These are phyloP conservation scores for Physocladia obscura DNA, from an alignment of 192 early-diverging fungal genomes.

Conservation along the genomic window DNA sequence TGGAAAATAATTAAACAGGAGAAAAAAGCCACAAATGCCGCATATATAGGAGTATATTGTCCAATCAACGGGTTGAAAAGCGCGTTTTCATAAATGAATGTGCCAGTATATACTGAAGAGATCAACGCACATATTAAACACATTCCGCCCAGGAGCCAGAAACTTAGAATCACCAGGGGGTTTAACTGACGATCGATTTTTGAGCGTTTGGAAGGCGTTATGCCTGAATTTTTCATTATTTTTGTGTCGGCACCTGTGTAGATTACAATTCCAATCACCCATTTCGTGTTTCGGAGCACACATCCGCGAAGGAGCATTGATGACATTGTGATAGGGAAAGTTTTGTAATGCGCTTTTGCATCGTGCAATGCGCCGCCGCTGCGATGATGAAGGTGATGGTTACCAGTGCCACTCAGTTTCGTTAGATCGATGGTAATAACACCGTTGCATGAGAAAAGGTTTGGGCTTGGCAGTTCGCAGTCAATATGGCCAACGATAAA, in stretches of 20 bases:
- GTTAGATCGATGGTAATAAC: conserved; percentile 27
- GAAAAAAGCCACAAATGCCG: conserved; percentile 49
- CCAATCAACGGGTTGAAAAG: conserved; percentile 36
- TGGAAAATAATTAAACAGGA: conserved; percentile 90
- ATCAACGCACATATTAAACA: conserved; percentile 50
- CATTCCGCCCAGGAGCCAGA: conserved; percentile 53
- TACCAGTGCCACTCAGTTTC: conserved; percentile 1
- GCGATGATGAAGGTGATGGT: too few species aligned
- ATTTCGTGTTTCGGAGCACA: conserved; percentile 87
- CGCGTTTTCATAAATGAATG: conserved; percentile 43
- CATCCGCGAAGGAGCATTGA: conserved; percentile 83
- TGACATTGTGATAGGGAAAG: conserved; percentile 66
- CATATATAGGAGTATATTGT: conserved; percentile 29
- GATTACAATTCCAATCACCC: conserved; percentile 80
- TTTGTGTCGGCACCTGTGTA: conserved; percentile 95
- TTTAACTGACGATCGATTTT: conserved; percentile 90
- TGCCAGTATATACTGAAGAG: conserved; percentile 43
- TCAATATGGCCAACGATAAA: conserved; percentile 38
- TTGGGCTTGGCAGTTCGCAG: conserved; percentile 46
- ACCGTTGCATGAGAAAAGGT: conserved; percentile 52
- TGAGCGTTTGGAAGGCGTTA: conserved; percentile 89
- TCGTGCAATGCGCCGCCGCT: not conserved
- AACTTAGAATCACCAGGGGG: conserved; percentile 70
- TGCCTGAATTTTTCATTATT: conserved; percentile 92
- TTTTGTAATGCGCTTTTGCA: conserved; percentile 1